Base-by-base conservation (phyloP, 176 grass and related monocot genomes). In the Aechmea fasciata region DNA sequence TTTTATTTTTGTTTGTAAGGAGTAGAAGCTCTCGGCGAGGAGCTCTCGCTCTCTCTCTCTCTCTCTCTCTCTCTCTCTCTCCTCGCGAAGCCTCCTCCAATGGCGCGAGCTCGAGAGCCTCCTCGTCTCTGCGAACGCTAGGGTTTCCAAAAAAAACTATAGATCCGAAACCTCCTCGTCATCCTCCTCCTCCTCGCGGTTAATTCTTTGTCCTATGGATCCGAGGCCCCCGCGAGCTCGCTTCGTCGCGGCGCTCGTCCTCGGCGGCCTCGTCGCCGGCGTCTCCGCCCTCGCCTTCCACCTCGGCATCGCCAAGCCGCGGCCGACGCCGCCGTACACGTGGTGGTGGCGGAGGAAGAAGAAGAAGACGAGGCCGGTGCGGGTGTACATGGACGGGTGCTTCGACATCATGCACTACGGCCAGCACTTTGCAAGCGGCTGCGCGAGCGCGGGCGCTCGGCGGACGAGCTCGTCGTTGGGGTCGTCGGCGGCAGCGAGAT, bases 401-500 rank as follows among this genome's bases (percentile, higher is more conserved):
- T 96, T 96, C 80, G 88, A 96, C 88, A 96, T 96, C 88, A 96
- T 96, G 92, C 92, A 96, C 88, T 96, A 90, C 79, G 84, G 91
- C 2, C 91, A 96, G n/a, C n/a, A n/a, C n/a, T n/a, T 65, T 90
- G 91, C 76, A 96, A 96, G n/a, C 82, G 87, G 49, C 78, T 91
- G 73, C 74, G 91, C 33, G 88, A 96, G 93, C 93, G 47, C 76
- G 74, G 22, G 75, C 80, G 15, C 88, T 96, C 14, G 88, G 88
- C 19, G 92, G n/a, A 96, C 65, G 81, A 87, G 76, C 92, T 96
- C 51, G 67, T 96, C 50, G 92, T 96, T 48, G 85, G 92, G 12
- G 92, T 92, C 9, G 55, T 91, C 55, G 77, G 85, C 50, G 87
- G 88, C 65, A 75, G 79, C 33, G 91, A 96, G 87, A 96, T 96